These are phyloP conservation scores for Alternaria rosae DNA, from an alignment of 2,329 filamentous ascomycete species.

Conservation along the genomic window DNA sequence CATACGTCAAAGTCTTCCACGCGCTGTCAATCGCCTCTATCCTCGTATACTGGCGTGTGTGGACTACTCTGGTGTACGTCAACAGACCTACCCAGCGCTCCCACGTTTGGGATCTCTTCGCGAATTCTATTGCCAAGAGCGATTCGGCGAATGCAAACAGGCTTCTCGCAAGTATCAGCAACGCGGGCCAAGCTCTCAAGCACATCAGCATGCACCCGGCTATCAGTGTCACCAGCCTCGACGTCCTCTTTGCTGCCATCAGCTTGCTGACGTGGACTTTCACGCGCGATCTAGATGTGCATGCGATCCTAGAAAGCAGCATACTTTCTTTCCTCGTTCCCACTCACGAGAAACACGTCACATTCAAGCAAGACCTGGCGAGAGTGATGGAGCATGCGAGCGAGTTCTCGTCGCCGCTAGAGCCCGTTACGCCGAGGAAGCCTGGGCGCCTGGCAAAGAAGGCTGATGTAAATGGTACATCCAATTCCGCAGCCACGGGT, in stretches of 20 bases:
- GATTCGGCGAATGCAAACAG: constrained; percentile 46
- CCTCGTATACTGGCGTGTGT: constrained; percentile 57
- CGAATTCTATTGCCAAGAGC: constrained; percentile 55
- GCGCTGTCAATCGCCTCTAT: constrained; percentile 56
- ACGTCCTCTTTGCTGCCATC: constrained; percentile 64
- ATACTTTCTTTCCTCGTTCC: constrained; percentile 38
- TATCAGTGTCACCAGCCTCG: constrained; percentile 64
- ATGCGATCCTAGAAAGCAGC: constrained; percentile 56
- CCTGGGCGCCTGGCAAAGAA: constrained; percentile 41
- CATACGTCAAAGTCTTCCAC: constrained; percentile 58
- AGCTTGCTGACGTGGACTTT: constrained; percentile 67
- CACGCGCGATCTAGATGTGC: constrained; percentile 59
- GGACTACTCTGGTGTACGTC: constrained; percentile 53
- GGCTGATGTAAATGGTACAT: constrained; percentile 19
- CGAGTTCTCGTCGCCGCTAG: constrained; percentile 13
- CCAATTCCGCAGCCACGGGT: constrained; percentile 12
- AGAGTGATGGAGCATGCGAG: constrained; percentile 14
- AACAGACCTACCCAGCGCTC: constrained; percentile 59
- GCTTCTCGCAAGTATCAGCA: constrained; percentile 34
- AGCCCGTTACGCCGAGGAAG: constrained; percentile 29
- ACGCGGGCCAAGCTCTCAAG: constrained; percentile 53
- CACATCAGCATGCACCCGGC: constrained; percentile 64
- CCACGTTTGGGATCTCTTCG: constrained; percentile 42
- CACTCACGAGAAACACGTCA: constrained; percentile 40
- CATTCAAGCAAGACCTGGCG: constrained; percentile 22